These are phyloP conservation scores for Kregervanrija delftensis DNA, from an alignment of 805 yeast genomes.

Conservation along the genomic window DNA sequence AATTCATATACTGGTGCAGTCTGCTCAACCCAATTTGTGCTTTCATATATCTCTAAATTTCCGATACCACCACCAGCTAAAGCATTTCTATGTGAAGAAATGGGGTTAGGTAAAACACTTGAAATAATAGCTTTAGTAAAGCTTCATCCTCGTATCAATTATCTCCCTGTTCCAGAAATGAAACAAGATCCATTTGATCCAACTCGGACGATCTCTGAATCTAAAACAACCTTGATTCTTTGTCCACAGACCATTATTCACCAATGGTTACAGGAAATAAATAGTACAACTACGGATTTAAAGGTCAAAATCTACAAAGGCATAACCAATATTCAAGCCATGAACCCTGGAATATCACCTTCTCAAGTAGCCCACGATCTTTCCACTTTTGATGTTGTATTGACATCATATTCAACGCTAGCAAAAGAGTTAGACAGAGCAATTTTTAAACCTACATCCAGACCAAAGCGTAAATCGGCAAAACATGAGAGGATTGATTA, in stretches of 20 bases:
- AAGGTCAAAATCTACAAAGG: conserved; percentile 64
- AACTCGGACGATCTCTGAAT: conserved; percentile 39
- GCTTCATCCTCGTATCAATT: conserved; percentile 47
- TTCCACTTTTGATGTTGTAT: conserved; percentile 63
- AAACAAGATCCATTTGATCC: conserved; percentile 32
- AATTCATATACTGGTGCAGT: conserved; percentile 47
- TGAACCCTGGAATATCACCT: conserved; percentile 18
- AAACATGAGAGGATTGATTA: conserved; percentile 41
- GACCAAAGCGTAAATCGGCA: conserved; percentile 37
- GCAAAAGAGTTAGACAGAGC: conserved; percentile 78
- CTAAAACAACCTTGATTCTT: conserved; percentile 72
- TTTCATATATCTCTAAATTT: conserved; percentile 14
- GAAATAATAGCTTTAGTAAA: conserved; percentile 66
- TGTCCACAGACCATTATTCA: conserved; percentile 78
- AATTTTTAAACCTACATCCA: conserved; percentile 51
- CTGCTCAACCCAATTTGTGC: conserved; percentile 27
- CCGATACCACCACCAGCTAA: conserved; percentile 28
- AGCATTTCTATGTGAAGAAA: conserved; percentile 85
- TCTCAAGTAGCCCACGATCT: conserved; percentile 44
- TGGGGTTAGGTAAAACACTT: conserved; percentile 96
- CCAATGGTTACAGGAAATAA: conserved; percentile 83
- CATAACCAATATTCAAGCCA: conserved; percentile 28
- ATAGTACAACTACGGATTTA: conserved; percentile 49
- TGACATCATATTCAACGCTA: conserved; percentile 69
- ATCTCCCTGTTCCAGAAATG: conserved; percentile 11